Evolutionary conservation across 352 stramenopile genomes (phyloP).

Genomic region (Peronospora farinosa): DNA sequence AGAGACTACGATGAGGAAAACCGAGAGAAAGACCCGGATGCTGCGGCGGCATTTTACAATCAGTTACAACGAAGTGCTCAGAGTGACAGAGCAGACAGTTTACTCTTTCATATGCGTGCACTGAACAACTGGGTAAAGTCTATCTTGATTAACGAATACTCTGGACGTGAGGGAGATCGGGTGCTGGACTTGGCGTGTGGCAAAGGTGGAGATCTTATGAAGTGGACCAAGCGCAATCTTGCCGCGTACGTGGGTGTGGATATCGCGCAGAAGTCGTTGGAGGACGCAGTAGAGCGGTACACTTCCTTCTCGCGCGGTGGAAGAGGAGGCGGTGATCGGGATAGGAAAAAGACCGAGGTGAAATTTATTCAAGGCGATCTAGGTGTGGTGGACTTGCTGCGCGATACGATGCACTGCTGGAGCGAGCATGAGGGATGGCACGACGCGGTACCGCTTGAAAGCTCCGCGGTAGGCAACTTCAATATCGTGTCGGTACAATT

Average conservation of each 20-base stretch:
- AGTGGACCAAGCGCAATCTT: slow-evolving; percentile 91
- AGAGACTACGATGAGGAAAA: slow-evolving; percentile 24
- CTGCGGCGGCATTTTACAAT: slow-evolving; percentile 80
- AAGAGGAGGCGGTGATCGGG: slow-evolving; percentile 11
- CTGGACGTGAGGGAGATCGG: slow-evolving; percentile 61
- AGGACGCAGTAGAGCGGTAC: slow-evolving; percentile 89
- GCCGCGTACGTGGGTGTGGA: slow-evolving; percentile 95
- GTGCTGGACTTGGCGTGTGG: slow-evolving; percentile 97
- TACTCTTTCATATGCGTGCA: slow-evolving; percentile 95
- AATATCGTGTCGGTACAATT: slow-evolving; percentile 99
- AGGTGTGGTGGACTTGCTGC: slow-evolving; percentile 56
- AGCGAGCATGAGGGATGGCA: slow-evolving; percentile 54
- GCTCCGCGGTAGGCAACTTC: slow-evolving; percentile 57
- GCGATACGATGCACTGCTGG: slow-evolving; percentile 69
- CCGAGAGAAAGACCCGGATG: slow-evolving; percentile 47
- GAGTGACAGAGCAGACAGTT: slow-evolving; percentile 77
- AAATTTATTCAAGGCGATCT: slow-evolving; percentile 78
- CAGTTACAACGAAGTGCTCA: slow-evolving; percentile 68
- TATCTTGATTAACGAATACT: slow-evolving; percentile 90
- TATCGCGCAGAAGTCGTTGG: slow-evolving; percentile 94
- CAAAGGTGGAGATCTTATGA: slow-evolving; percentile 97
- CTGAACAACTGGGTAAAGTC: slow-evolving; percentile 99
- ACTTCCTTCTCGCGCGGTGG: slow-evolving; percentile 51
- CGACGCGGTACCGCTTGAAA: slow-evolving; percentile 40
- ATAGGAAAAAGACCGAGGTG: slow-evolving; percentile 61